phyloP scores from a whole-genome alignment of 2,329 filamentous ascomycete species.

The Didymella arachidicola region DNA sequence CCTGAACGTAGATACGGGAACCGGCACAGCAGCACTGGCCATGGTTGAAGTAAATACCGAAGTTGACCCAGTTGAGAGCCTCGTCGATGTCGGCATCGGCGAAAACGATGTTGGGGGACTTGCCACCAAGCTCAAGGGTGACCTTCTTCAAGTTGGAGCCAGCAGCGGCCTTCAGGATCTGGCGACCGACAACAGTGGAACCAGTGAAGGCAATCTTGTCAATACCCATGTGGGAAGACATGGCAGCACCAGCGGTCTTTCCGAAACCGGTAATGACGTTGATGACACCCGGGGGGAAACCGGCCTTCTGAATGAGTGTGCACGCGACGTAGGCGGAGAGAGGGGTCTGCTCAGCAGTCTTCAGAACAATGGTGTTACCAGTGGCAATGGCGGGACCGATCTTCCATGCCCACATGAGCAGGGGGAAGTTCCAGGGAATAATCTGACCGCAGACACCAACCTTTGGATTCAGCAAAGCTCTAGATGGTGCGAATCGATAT shows the following conservation, averaged over 20 bases:
- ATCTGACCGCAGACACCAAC: slow-evolving; percentile 85
- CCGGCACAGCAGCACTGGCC: slow-evolving; percentile 75
- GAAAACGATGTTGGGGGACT: slow-evolving; percentile 83
- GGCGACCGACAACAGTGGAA: slow-evolving; percentile 74
- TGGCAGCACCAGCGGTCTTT: slow-evolving; percentile 77
- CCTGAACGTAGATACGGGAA: slow-evolving; percentile 85
- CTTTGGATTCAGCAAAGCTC: slow-evolving; percentile 46
- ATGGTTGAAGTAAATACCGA: slow-evolving; percentile 66
- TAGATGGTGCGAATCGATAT: background rate
- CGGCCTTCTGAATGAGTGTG: slow-evolving; percentile 74
- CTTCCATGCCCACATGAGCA: slow-evolving; percentile 86
- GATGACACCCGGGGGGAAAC: slow-evolving; percentile 79
- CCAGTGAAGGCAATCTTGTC: slow-evolving; percentile 88
- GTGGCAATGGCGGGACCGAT: slow-evolving; percentile 75
- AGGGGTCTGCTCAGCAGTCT: slow-evolving; percentile 79
- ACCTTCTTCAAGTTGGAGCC: slow-evolving; percentile 83
- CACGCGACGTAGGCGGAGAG: slow-evolving; percentile 72
- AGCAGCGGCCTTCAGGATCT: slow-evolving; percentile 82
- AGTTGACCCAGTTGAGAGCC: slow-evolving; percentile 79
- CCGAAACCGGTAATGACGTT: slow-evolving; percentile 82
- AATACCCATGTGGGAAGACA: slow-evolving; percentile 78
- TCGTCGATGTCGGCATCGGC: slow-evolving; percentile 79
- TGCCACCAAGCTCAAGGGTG: slow-evolving; percentile 80
- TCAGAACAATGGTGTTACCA: slow-evolving; percentile 76
- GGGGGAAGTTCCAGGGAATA: slow-evolving; percentile 88